These are phyloP conservation scores for Coccinonectria pachysandricola DNA, from an alignment of 2,329 filamentous ascomycete species.

Conservation along the genomic window DNA sequence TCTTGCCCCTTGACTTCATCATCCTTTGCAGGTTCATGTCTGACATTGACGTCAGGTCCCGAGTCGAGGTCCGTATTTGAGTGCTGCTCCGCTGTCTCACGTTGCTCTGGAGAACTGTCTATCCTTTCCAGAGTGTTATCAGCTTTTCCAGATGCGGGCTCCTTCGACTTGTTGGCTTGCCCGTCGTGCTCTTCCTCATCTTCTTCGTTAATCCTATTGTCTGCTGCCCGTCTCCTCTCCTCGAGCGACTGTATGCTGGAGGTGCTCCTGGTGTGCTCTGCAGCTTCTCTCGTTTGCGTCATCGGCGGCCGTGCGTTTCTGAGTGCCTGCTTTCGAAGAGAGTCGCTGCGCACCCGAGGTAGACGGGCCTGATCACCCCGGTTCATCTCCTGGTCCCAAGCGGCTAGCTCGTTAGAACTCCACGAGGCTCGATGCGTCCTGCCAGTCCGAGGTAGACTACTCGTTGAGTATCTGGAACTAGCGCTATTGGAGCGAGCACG, in stretches of 20 bases:
- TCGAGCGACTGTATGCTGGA: slow-evolving; percentile 3
- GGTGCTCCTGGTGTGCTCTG: slow-evolving; percentile 12
- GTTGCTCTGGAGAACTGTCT: no score
- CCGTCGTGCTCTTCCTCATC: slow-evolving; percentile 6
- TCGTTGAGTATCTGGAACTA: slow-evolving; percentile 32
- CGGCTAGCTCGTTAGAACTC: slow-evolving; percentile 41
- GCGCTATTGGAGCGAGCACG: slow-evolving; percentile 34
- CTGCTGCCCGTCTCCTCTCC: slow-evolving; percentile 8
- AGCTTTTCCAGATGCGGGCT: no score
- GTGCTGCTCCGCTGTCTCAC: no score
- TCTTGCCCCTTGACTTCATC: no score
- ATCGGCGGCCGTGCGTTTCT: slow-evolving; percentile 18
- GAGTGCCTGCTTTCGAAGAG: slow-evolving; percentile 19
- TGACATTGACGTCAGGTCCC: no score
- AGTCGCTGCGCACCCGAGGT: slow-evolving; percentile 22
- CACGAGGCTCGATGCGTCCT: slow-evolving; percentile 40
- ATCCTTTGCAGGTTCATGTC: no score
- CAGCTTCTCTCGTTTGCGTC: slow-evolving; percentile 22
- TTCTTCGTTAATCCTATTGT: slow-evolving; percentile 11
- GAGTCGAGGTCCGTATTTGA: no score
- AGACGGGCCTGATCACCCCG: slow-evolving; percentile 19
- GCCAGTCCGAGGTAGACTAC: slow-evolving; percentile 39
- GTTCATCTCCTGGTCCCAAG: slow-evolving; percentile 28
- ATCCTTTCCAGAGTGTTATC: no score
- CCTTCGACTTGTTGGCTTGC: no score